Conservation (phyloP, 257 asterid species). For the Nicotiana otophora region DNA sequence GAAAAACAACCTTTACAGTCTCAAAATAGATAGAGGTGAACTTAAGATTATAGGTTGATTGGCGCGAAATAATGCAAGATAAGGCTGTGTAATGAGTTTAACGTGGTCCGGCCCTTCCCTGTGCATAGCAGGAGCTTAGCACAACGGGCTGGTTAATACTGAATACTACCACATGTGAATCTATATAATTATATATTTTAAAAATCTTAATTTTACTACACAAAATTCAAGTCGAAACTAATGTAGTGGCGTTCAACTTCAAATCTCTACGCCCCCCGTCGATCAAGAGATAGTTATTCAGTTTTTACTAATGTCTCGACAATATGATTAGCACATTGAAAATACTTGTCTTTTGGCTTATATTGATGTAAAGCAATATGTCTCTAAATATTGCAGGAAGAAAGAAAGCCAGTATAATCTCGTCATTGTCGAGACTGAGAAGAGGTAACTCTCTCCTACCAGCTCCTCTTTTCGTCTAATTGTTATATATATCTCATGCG, state of each 20-base stretch:
- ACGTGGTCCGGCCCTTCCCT: too few species aligned
- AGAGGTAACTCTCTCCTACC: slow-evolving; percentile 25
- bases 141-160: too few species aligned
- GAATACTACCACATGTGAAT: background rate
- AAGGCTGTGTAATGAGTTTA: too few species aligned
- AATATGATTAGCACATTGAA: too few species aligned
- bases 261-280: background rate
- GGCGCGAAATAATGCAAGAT: background rate
- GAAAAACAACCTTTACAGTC: too few species aligned
- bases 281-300: background rate
- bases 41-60: background rate
- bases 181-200: background rate
- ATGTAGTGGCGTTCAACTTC: too few species aligned
- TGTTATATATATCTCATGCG: too few species aligned
- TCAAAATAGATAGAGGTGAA: background rate
- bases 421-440: slow-evolving; percentile 36
- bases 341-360: background rate
- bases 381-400: slow-evolving; percentile 41
- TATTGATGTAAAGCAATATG: background rate
- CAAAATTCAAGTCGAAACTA: background rate
- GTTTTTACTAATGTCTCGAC: background rate
- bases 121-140: too few species aligned
- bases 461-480: too few species aligned
- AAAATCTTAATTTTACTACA: background rate
- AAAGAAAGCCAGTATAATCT: slow-evolving; percentile 31